A percentile compares a stretch with the other conserved stretches of the same genome.
These are phyloP conservation scores for Theobroma grandiflorum DNA, from an alignment of 441 rosid species.

Conservation along the genomic window DNA sequence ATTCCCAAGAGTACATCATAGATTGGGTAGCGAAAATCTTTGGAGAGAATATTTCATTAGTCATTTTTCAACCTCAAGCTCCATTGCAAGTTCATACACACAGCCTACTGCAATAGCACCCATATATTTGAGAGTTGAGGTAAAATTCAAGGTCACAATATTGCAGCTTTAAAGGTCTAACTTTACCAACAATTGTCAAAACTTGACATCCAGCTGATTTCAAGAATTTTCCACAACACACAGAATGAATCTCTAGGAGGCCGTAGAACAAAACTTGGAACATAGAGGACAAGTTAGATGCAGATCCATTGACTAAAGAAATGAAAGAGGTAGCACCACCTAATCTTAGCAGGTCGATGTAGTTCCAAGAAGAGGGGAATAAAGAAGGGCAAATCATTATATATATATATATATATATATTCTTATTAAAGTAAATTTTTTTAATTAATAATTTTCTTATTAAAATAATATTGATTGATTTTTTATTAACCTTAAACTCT, in stretches of 20 bases:
- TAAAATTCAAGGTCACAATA: neutral
- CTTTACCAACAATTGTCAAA: neutral
- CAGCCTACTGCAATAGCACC: neutral
- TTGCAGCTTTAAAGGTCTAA: neutral
- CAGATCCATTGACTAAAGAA: neutral
- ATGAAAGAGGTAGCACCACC: neutral
- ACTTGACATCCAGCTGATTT: neutral
- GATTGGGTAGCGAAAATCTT: neutral
- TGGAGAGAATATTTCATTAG: neutral
- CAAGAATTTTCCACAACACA: neutral
- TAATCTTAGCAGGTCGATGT: neutral
- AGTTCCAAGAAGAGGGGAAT: neutral
- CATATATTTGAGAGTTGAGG: neutral
- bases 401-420: no score
- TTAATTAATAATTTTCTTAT: no score
- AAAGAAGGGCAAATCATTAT: neutral
- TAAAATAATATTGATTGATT: no score
- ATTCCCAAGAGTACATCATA: neutral
- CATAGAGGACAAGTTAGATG: neutral
- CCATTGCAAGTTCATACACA: neutral
- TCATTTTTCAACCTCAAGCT: neutral
- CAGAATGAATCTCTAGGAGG: neutral
- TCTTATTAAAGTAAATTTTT: no score
- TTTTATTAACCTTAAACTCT: no score
- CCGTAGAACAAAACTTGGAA: neutral